Evolutionary conservation across 225 moss, liverwort and hornwort genomes (phyloP).

Genomic region (Anthoceros angustus): DNA sequence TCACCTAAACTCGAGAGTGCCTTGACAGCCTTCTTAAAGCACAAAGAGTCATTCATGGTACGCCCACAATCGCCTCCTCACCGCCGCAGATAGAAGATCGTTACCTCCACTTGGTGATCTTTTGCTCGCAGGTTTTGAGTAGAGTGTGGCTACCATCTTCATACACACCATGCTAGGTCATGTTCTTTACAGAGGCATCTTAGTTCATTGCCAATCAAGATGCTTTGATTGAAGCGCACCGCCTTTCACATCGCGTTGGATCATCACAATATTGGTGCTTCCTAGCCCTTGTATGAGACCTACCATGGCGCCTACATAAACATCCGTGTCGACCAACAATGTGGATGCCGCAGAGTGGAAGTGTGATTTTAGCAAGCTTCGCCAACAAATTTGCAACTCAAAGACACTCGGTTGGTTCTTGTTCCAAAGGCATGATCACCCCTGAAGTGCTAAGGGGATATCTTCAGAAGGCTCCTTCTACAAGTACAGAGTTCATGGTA

Average conservation of each 20-base stretch:
- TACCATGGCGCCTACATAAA: conserved; percentile 96
- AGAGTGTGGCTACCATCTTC: no score
- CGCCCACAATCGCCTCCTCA: conserved; percentile 29
- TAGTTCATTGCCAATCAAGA: not conserved
- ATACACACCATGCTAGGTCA: no score
- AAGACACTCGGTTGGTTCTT: conserved; percentile 8
- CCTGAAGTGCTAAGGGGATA: conserved; percentile 83
- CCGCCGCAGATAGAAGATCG: no score
- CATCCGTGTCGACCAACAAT: conserved; percentile 47
- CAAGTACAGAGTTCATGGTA: conserved; percentile 75
- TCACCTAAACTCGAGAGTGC: conserved; percentile 33
- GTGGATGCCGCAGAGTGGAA: not conserved
- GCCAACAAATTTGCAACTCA: conserved; percentile 5
- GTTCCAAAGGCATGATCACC: conserved; percentile 65
- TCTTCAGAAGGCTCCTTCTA: conserved; percentile 61
- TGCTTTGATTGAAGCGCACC: conserved; percentile 19
- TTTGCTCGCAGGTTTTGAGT: no score
- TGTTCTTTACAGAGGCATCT: not conserved
- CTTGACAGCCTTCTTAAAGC: conserved; percentile 29
- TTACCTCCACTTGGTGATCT: no score
- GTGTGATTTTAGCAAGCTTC: not conserved
- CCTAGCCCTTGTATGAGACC: conserved; percentile 59
- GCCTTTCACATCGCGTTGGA: conserved; percentile 82
- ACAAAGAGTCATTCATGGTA: no score
- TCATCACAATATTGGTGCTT: conserved; percentile 37